Conservation (phyloP, 257 asterid species). For the Gynochthodes officinalis region DNA sequence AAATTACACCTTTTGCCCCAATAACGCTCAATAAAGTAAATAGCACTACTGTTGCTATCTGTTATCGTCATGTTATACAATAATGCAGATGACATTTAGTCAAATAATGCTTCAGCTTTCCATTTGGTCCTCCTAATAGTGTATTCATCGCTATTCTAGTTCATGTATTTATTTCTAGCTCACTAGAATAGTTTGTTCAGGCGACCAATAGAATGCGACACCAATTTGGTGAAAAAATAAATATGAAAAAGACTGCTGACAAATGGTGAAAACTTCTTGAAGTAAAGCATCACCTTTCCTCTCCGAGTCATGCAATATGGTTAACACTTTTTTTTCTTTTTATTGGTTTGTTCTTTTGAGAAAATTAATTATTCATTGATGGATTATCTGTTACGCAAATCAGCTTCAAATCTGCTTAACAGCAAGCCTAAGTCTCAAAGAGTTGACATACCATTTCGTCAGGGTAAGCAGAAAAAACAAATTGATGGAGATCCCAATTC, state of each 20-base stretch:
- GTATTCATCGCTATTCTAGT: background rate
- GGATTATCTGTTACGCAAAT: background rate
- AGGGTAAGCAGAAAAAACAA: background rate
- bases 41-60: too few relatives aligned
- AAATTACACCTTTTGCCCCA: too few relatives aligned
- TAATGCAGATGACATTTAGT: background rate
- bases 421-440: background rate
- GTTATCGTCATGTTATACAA: background rate
- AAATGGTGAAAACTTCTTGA: background rate
- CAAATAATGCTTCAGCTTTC: too few relatives aligned
- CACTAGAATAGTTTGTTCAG: background rate
- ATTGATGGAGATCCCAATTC: constrained; percentile 19
- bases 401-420: background rate
- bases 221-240: too few relatives aligned
- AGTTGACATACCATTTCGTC: background rate
- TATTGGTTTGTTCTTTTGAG: background rate
- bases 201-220: background rate
- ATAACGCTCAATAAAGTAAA: too few relatives aligned
- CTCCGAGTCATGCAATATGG: background rate
- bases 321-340: background rate
- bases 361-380: background rate
- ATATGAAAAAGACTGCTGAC: too few relatives aligned
- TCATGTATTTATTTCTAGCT: background rate
- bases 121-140: background rate
- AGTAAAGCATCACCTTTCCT: constrained; percentile 16